Percentiles rank a stretch among this genome's conserved stretches.
phyloP scores from a whole-genome alignment of 352 stramenopile genomes.

The Pythium sp. region DNA sequence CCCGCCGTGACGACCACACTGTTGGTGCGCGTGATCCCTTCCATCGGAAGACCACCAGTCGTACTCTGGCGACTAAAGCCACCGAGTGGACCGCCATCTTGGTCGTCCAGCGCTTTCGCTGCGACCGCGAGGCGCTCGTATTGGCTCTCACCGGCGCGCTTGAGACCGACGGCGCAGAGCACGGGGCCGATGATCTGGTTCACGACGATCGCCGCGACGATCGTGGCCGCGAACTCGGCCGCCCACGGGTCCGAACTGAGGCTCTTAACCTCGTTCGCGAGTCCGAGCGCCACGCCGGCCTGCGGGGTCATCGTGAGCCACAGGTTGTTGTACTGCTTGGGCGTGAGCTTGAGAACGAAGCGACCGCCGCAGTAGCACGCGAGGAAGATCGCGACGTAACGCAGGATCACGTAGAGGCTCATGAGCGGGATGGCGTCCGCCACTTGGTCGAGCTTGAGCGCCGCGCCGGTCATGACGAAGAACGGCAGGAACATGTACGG shows the following conservation, averaged over 20 bases:
- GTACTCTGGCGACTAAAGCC: constrained; percentile 3
- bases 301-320: constrained; percentile 76
- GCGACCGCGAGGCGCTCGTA: constrained; percentile 21
- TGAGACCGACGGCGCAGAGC: constrained; percentile 53
- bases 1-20: constrained; percentile 26
- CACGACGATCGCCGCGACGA: constrained; percentile 63
- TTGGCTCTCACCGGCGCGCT: constrained; percentile 47
- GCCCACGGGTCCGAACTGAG: constrained; percentile 54
- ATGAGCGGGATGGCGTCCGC: constrained; percentile 57
- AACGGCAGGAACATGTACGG: constrained; percentile 76
- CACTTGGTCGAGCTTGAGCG: constrained; percentile 68
- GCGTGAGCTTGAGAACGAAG: constrained; percentile 57
- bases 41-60: constrained; percentile 18
- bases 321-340: constrained; percentile 68
- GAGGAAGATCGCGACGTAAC: constrained; percentile 58
- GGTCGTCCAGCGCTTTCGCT: not conserved
- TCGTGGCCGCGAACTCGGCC: constrained; percentile 55
- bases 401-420: constrained; percentile 57
- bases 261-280: constrained; percentile 56
- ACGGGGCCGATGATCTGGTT: constrained; percentile 74
- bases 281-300: constrained; percentile 58
- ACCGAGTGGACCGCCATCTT: not conserved
- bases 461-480: constrained; percentile 74
- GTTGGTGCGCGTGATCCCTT: constrained; percentile 3
- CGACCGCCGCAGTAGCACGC: constrained; percentile 57